Base-by-base conservation (phyloP, 1,284 basidiomycete species). In the Puccinia horiana region DNA sequence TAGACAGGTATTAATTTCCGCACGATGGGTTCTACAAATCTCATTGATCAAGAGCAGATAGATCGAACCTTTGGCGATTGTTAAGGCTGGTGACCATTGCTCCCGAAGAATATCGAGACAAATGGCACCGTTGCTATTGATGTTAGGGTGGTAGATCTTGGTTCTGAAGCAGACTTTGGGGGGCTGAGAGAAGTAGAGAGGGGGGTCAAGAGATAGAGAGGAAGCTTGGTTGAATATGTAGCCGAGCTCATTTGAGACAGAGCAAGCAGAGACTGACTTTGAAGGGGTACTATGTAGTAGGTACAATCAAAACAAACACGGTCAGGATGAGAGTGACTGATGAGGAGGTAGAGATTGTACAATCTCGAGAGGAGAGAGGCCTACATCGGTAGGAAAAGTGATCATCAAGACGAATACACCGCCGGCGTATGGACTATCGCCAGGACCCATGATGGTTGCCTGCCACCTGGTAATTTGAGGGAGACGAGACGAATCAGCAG, bases 141-240 rank as follows among this genome's bases (percentile, higher is more conserved):
- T 96, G 90, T 96, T 96, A 73, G 94, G 94, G 88, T 96, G 95
- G 86, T 89, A 89, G 87, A 90, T 90, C 87, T 91, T 98, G 87
- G 96, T 99, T 85, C 94, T 95, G 89, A 99, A 99, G 89, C 93
- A 93, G 88, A 99, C 95, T 91, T 98, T 98, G 88, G 97, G 97
- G 58, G 97, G 96, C 90, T 82, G 40, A 23, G 40, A 61, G n/a
- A 63, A 16, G 26, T 1, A 49, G 18, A 52, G 29, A 40, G 67
- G 86, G 86, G 44, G 37, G 56, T 11, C 11, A 23, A 40, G 84
- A 86, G 86, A 83, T 85, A 86, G 11, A 86, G 85, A 63, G n/a
- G 29, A 11, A 56, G 20, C 9, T 29, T 3, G 40, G 56, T 47
- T 23, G 8, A 23, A 0, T 37, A 37, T 40, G 1, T 14, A 35